phyloP scores from a whole-genome alignment of 2,329 filamentous ascomycete species.

The Xylariaceae sp. region DNA sequence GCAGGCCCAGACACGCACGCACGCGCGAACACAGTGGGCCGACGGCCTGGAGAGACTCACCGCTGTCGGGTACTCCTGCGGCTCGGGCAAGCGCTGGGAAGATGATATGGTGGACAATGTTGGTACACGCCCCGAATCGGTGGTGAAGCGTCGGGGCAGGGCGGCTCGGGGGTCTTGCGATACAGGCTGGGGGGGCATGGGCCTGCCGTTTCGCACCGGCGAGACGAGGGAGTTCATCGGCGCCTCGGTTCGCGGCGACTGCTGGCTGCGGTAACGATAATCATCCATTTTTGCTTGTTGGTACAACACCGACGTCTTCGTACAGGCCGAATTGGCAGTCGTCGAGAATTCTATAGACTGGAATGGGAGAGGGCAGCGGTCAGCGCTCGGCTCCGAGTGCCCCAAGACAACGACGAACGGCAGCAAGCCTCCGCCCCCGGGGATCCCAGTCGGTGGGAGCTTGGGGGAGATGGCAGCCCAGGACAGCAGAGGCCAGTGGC shows the following conservation, averaged over 20 bases:
- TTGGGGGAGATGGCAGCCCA: no score
- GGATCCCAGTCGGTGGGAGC: no score
- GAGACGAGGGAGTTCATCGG: constrained; percentile 68
- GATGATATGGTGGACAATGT: constrained; percentile 59
- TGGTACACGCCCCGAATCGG: constrained; percentile 77
- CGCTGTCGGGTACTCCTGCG: constrained; percentile 40
- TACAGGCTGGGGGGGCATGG: constrained; percentile 50
- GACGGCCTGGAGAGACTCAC: constrained; percentile 18
- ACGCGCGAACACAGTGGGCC: no score
- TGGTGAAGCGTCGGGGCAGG: constrained; percentile 88
- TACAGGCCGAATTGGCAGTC: constrained; percentile 32
- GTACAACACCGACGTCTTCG: constrained; percentile 31
- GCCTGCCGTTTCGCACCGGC: constrained; percentile 61
- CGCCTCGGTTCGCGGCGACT: constrained; percentile 69
- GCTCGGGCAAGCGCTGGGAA: constrained; percentile 37
- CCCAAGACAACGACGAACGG: constrained; percentile 1
- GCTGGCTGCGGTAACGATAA: constrained; percentile 68
- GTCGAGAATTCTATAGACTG: constrained; percentile 31
- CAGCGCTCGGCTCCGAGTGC: constrained; percentile 7
- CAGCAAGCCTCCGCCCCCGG: background rate
- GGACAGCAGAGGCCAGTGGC: no score
- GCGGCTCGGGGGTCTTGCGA: constrained; percentile 65
- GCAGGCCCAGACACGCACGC: constrained; percentile 4
- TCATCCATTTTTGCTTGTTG: constrained; percentile 61
- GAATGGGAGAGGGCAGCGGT: constrained; percentile 9